Evolutionary conservation across 73 alveolate species (phyloP), one percentile per base, ranked within the genome.

Genomic region (Paraurostyla sp.): DNA sequence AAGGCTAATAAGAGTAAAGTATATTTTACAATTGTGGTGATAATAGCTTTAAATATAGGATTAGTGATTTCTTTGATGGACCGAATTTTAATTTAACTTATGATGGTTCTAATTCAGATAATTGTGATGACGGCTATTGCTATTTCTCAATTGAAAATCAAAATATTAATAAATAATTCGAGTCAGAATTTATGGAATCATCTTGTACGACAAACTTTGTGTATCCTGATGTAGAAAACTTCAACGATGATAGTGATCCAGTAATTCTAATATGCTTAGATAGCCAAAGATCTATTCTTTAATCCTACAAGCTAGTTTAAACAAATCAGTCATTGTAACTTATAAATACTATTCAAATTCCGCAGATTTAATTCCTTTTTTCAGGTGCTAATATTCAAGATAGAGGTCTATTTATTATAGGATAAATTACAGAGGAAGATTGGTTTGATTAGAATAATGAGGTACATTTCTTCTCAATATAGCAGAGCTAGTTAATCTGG

Each of bases 1-100:
- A 45, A 11, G 50, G 46, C 69, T 3, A 18, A 0, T n/a, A 50
- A 50, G 87, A 73, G 29, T 50, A 48, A 27, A 9, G 23, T 9
- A 35, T 78, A 13, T 78, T 78, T 27, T 78, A 78, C 29, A 78
- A 78, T 54, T 78, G 89, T 78, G 89, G 89, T 51, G 89, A 78
- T 52, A 60, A 78, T 41, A 35, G 48, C 40, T 78, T 78, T 41
- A 29, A n/a, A 20, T 78, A 43, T 36, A 49, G 58, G 33, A 60
- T 78, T 0, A 32, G 57, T 23, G 76, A 78, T 20, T 29, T 78
- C 7, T 52, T 78, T 52, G 50, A 78, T 78, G 89, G 89, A 29
- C 89, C 89, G 4, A 51, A 78, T 78, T 78, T 78, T 36, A 32
- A 78, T 9, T 43, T 73, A 1, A 38, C n/a, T 13, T 65, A 7